A percentile compares a stretch with the other conserved stretches of the same genome.
These are phyloP conservation scores for Herpomyces periplanetae DNA, from an alignment of 2,329 filamentous ascomycete species.

Conservation along the genomic window DNA sequence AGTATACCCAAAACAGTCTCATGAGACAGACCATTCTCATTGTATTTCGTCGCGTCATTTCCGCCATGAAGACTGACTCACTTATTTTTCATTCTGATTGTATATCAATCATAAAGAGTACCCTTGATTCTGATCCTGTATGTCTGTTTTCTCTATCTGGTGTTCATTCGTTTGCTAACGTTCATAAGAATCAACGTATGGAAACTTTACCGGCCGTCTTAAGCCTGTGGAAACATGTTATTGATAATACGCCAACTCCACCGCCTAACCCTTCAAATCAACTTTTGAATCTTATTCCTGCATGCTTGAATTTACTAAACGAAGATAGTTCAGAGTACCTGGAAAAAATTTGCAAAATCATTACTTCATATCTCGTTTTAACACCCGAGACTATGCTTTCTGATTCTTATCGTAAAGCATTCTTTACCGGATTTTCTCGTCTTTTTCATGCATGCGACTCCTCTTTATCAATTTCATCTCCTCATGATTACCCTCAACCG, in stretches of 20 bases:
- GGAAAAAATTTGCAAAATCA: conserved; percentile 11
- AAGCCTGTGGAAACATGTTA: conserved; percentile 48
- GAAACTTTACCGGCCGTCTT: conserved; percentile 71
- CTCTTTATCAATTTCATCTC: too few species aligned
- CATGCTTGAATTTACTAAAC: conserved; percentile 11
- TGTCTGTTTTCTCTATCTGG: conserved; percentile 3
- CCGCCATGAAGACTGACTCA: conserved; percentile 39
- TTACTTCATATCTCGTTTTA: conserved; percentile 12
- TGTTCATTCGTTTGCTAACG: conserved; percentile 2
- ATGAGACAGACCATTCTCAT: conserved; percentile 77
- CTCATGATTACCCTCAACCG: too few species aligned
- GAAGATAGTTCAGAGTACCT: conserved; percentile 12
- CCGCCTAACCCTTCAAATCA: conserved; percentile 8
- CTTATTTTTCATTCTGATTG: conserved; percentile 39
- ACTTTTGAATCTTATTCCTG: conserved; percentile 5
- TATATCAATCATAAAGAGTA: conserved; percentile 40
- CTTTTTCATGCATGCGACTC: too few species aligned
- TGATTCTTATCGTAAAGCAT: conserved; percentile 7
- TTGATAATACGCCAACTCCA: conserved; percentile 15
- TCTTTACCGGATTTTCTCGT: conserved; percentile 9
- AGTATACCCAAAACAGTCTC: conserved; percentile 48
- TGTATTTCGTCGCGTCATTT: conserved; percentile 46
- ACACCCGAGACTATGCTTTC: conserved; percentile 11
- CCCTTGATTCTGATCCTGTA: conserved; percentile 33
- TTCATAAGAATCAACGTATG: conserved; percentile 17